Evolutionary conservation across 495 filamentous ascomycete genomes (phyloP).

Genomic region (Entonaema liquescens): DNA sequence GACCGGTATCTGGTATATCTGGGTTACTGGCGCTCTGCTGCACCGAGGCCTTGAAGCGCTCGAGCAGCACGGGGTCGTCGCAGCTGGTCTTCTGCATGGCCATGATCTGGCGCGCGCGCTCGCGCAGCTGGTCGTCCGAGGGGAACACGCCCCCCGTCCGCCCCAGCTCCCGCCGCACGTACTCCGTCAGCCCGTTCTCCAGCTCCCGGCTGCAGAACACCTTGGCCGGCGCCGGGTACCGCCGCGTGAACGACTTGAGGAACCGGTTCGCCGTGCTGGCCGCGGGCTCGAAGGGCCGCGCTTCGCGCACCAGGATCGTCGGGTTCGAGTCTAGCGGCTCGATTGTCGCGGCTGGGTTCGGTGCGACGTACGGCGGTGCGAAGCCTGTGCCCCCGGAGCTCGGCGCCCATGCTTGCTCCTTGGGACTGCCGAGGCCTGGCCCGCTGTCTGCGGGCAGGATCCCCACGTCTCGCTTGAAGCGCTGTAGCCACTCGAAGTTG

Average conservation of each 20-base stretch:
- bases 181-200: conserved; percentile 55
- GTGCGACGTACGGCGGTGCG: conserved; percentile 54
- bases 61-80: conserved; percentile 58
- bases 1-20: not conserved
- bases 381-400: conserved; percentile 58
- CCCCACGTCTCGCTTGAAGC: conserved; percentile 72
- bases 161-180: conserved; percentile 46
- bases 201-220: conserved; percentile 65
- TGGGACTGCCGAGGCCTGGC: conserved; percentile 52
- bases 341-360: conserved; percentile 44
- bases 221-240: conserved; percentile 50
- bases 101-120: conserved; percentile 55
- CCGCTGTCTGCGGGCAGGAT: conserved; percentile 56
- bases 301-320: conserved; percentile 41
- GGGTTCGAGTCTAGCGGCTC: conserved; percentile 35
- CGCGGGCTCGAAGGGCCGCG: conserved; percentile 49
- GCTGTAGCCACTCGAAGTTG: conserved; percentile 73
- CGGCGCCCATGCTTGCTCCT: conserved; percentile 49
- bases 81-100: conserved; percentile 53
- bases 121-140: conserved; percentile 49
- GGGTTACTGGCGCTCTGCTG: conserved; percentile 13
- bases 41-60: conserved; percentile 57
- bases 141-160: conserved; percentile 45
- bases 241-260: conserved; percentile 45
- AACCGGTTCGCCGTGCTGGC: conserved; percentile 52